Evolutionary conservation across 768 basidiomycete species (phyloP), one percentile per base, ranked within the genome.

Genomic region (Hypsizygus marmoreus): DNA sequence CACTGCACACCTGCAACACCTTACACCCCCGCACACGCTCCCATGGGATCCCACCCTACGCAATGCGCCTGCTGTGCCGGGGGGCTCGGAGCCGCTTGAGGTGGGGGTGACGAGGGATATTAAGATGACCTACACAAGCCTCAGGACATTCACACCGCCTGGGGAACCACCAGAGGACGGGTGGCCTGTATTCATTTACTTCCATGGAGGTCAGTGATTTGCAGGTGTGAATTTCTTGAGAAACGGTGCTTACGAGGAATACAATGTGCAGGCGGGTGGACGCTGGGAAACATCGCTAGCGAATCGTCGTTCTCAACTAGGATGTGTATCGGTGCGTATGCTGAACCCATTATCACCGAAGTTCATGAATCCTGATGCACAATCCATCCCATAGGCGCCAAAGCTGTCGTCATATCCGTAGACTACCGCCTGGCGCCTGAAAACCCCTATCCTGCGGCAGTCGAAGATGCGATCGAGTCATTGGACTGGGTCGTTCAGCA

Each of bases 221-320:
- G 4, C 53, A 84, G 87, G 88, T 32, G 88, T 87, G 25, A 88
- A 88, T 88, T 86, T 85, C 0, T 69, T 89, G 1, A 88, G 88
- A 0, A 81, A 71, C 43, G 83, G 86, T 52, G 58, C 59, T 17
- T 76, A 77, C 19, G 82, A 84, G n/a, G n/a, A n/a, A n/a, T n/a
- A n/a, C n/a, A 6, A 13, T 13, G 13, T 14, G 4, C 53, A 84
- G 87, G 88, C 31, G 88, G 88, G 25, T 88, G 88, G 88, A 87
- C 86, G 0, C 69, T 89, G 1, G 88, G 88, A 0, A 81, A 71
- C 43, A 83, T 86, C 53, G 58, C 59, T 17, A 76, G 77, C 19
- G 82, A 84, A 48, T 76, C 75, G n/a, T 67, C 79, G 4, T 84
- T 90, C 54, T 70, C 74, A 28, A 81, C 80, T 1, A 79, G 77